Percentiles rank a stretch among this genome's conserved stretches.
Conservation (phyloP, 108 stramenopile genomes). For the Cyclotella atomus region DNA sequence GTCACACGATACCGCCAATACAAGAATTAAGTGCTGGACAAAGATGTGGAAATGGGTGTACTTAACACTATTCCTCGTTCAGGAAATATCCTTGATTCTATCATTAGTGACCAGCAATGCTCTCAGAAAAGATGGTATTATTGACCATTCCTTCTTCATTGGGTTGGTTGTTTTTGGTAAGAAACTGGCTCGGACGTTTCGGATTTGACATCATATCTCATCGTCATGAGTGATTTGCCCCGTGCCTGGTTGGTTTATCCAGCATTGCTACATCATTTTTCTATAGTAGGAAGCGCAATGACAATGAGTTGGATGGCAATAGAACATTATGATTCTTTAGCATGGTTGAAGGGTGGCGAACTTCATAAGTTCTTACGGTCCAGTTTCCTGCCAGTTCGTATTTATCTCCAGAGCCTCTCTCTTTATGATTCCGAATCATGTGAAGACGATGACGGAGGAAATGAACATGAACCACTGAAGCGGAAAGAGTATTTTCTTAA, state of each 20-base stretch:
- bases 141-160: background rate
- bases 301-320: background rate
- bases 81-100: background rate
- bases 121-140: background rate
- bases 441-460: background rate
- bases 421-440: background rate
- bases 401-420: constrained; percentile 2
- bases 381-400: constrained; percentile 8
- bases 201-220: too few species aligned
- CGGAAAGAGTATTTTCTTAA: background rate
- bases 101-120: background rate
- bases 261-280: constrained; percentile 14
- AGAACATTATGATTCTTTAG: background rate
- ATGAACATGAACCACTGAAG: background rate
- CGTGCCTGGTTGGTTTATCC: background rate
- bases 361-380: constrained; percentile 5
- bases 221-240: background rate
- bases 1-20: too few species aligned
- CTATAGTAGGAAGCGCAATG: constrained; percentile 7
- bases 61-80: background rate
- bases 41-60: background rate
- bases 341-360: constrained; percentile 6
- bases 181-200: too few species aligned
- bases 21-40: too few species aligned
- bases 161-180: background rate